These are phyloP conservation scores for Anthoceros angustus DNA, from an alignment of 225 moss, liverwort and hornwort genomes.

Conservation along the genomic window DNA sequence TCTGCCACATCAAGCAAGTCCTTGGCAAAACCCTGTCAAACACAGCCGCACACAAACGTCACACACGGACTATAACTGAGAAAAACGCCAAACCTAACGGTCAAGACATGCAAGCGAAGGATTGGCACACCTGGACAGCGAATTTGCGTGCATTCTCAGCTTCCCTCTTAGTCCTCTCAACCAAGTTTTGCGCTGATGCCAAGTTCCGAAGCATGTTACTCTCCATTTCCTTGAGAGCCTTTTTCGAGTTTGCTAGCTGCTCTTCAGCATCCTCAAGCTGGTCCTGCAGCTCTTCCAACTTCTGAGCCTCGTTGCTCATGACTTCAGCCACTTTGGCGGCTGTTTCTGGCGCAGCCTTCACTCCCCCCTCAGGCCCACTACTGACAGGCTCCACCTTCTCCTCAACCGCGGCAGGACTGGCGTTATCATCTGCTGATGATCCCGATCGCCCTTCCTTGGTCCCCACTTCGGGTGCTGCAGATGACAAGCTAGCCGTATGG, in stretches of 20 bases:
- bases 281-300: constrained; percentile 53
- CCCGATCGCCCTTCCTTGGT: constrained; percentile 21
- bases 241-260: constrained; percentile 48
- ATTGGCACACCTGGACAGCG: constrained; percentile 51
- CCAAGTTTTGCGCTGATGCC: constrained; percentile 82
- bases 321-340: neutral
- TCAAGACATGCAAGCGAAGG: neutral
- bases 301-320: constrained; percentile 23
- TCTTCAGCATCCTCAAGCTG: constrained; percentile 63
- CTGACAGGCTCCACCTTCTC: constrained; percentile 26
- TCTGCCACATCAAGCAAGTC: constrained; percentile 82
- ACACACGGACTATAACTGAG: neutral
- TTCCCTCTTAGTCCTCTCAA: constrained; percentile 62
- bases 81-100: neutral
- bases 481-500: constrained; percentile 9
- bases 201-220: constrained; percentile 63
- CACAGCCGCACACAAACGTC: constrained; percentile 1
- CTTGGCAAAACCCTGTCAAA: constrained; percentile 71
- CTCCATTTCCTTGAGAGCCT: constrained; percentile 38
- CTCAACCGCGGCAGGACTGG: constrained; percentile 12
- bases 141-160: constrained; percentile 62
- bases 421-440: constrained; percentile 14
- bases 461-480: constrained; percentile 27
- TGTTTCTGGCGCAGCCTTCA: constrained; percentile 7
- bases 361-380: neutral